Percentiles rank a stretch among this genome's conserved stretches.
These are phyloP conservation scores for Dendrobium catenatum DNA, from an alignment of 106 monocot species.

Conservation along the genomic window DNA sequence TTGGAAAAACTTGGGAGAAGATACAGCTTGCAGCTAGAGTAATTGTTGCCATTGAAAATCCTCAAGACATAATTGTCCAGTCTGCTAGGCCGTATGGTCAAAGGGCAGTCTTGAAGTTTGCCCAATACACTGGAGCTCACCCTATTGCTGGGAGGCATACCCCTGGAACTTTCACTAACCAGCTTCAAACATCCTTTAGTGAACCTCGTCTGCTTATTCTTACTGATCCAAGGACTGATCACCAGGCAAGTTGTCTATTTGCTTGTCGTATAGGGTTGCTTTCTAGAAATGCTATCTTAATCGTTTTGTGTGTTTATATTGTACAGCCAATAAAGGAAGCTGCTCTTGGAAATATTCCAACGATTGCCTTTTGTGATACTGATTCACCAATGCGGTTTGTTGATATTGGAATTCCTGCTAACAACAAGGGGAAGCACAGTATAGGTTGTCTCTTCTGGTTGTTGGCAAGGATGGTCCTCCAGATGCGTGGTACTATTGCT, in stretches of 20 bases:
- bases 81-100: constrained; percentile 53
- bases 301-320: background rate
- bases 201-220: constrained; percentile 22
- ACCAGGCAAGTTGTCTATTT: constrained; percentile 24
- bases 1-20: constrained; percentile 60
- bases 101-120: constrained; percentile 56
- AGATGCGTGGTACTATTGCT: constrained; percentile 55
- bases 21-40: constrained; percentile 53
- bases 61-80: constrained; percentile 55
- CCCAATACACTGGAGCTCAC: constrained; percentile 59
- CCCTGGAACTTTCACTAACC: constrained; percentile 23
- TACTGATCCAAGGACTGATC: constrained; percentile 53
- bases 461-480: constrained; percentile 57
- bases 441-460: constrained; percentile 64
- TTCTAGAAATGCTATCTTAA: background rate
- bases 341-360: constrained; percentile 65
- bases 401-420: constrained; percentile 69
- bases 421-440: constrained; percentile 61
- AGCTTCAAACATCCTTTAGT: constrained; percentile 20
- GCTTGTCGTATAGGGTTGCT: background rate
- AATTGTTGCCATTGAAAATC: constrained; percentile 58
- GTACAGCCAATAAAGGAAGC: constrained; percentile 68
- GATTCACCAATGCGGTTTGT: constrained; percentile 75
- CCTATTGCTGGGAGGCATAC: constrained; percentile 49
- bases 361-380: constrained; percentile 70